Base-by-base conservation (phyloP, 1,284 basidiomycete genomes). In the Afroboletus lepidellus region DNA sequence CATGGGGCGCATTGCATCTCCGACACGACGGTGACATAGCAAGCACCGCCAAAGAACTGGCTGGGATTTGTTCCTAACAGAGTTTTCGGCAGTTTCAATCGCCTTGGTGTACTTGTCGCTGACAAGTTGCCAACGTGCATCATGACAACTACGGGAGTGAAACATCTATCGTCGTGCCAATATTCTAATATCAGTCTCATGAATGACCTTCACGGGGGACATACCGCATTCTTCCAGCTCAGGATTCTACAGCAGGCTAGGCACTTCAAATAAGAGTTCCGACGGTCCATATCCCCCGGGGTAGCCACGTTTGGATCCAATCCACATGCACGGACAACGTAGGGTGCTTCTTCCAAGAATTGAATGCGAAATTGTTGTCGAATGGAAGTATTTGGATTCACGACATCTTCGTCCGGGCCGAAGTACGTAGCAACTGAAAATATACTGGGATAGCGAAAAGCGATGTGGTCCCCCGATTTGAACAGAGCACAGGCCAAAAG, bases 231-330 rank as follows among this genome's bases (percentile, higher is more conserved):
- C 29, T 36, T 48, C 57, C 57, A 58, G 20, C 3, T 29, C 23
- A 24, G 8, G 21, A 45, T 3, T 20, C 8, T 18, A 1, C 18
- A 5, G 42, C 57, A 57, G 9, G 9, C 8, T 25, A 39, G 15
- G 23, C 56, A 57, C 7, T 3, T 39, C 1, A 53, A 5, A 25
- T 58, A 49, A n/a, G 58, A 51, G 12, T 59, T 43, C 1, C 38
- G 43, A 15, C 21, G 38, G 9, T 64, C 54, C 62, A 62, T 53
- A n/a, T 66, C 62, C 5, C 53, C 49, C 3, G 29, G 37, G 8
- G 60, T 65, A 20, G 60, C 57, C 3, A 55, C 53, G 8, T 33
- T 38, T 18, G 62, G 62, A 48, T 66, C 60, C 15, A 63, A 20
- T 9, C 58, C 58, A 16, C 60, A 62, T 0, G 51, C 46, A 20